Evolutionary conservation across 306 rosid species (phyloP), one percentile per base, ranked within the genome.

Genomic region (Trichosanthes truncata): DNA sequence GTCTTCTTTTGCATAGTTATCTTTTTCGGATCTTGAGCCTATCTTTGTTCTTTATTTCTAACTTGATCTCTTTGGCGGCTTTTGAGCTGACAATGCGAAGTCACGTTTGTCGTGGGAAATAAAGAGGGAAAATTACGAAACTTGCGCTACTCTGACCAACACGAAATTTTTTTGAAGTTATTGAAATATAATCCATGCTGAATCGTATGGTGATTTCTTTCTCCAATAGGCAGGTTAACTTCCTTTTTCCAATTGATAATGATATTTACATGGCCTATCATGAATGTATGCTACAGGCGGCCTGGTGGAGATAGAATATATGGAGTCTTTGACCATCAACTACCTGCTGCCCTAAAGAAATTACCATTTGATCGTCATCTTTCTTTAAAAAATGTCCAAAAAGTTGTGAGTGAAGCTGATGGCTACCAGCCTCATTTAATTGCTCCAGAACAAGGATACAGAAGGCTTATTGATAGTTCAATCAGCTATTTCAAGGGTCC

Each of bases 291-390:
- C 78, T 78, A 78, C 84, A 96, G 99, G 87, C 93, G 99, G 80
- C 93, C 99, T 81, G 99, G 99, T 53, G 99, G 99, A 80, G 99
- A 96, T 84, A 91, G 97, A 72, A 96, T 96, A 84, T 93, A 96
- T 52, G 97, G 95, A 81, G 99, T 96, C 76, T 96, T 96, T 76
- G 99, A 96, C 82, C 88, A 96, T 82, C 99, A 96, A 78, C 78
- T 96, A 83, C 99, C 99, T 0, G 98, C 99, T 80, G 99, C 99
- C 81, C 83, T 96, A 25, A 96, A 93, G 85, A 96, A 96, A 83
- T 91, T 96, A 43, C 99, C 99, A 55, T 87, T 96, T 55, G 99
- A 96, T 85, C 97, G 99, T 49, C 99, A 96, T 83, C 96, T 96
- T 68, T 84, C 92, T 61, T 11, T 89, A 45, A 93, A 89, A 85